These are phyloP conservation scores for Corymbia maculata DNA, from an alignment of 345 rosid species.

Conservation along the genomic window DNA sequence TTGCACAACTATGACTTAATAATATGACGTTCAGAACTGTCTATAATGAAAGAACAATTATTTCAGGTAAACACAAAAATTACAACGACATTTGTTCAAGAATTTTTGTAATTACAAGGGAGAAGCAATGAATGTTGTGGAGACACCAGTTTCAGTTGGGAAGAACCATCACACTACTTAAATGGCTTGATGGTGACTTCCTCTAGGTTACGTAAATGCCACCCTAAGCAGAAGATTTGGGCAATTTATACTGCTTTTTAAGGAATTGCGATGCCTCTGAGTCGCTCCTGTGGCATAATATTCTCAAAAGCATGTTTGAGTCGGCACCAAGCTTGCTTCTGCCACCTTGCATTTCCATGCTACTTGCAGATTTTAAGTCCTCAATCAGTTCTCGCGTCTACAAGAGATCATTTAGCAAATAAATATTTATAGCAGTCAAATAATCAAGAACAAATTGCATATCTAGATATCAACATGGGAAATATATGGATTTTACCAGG, in stretches of 20 bases:
- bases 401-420: neutral
- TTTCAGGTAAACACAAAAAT: neutral
- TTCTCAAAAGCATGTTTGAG: slow-evolving; percentile 62
- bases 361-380: slow-evolving; percentile 62
- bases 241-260: slow-evolving; percentile 90
- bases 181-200: neutral
- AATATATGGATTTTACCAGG: neutral
- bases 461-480: neutral
- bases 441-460: neutral
- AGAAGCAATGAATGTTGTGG: neutral
- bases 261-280: slow-evolving; percentile 87
- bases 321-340: slow-evolving; percentile 73
- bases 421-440: neutral
- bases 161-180: neutral
- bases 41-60: neutral
- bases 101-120: neutral
- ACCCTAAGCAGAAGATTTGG: slow-evolving; percentile 47
- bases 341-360: slow-evolving; percentile 45
- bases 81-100: neutral
- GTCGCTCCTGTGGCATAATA: slow-evolving; percentile 84
- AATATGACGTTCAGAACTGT: neutral
- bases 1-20: neutral
- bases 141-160: neutral
- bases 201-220: neutral
- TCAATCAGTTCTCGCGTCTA: slow-evolving; percentile 86